A percentile compares a stretch with the other conserved stretches of the same genome.
Evolutionary conservation across 176 grass and related monocot species (phyloP).

Genomic region (Avena atlantica): DNA sequence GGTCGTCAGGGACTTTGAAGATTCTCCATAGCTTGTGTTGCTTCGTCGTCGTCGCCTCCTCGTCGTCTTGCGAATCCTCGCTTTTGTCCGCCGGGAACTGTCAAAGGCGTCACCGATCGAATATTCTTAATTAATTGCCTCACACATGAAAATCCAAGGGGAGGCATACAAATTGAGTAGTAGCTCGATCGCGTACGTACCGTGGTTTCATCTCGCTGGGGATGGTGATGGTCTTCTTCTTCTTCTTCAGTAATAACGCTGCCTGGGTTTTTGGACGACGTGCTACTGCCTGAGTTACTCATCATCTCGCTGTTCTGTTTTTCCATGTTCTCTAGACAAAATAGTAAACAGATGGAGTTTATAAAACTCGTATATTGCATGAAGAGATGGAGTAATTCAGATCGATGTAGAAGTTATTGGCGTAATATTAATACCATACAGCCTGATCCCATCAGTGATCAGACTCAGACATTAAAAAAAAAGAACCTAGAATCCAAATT

Average conservation of each 20-base stretch:
- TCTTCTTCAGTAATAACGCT: neutral
- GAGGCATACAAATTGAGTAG: too few relatives aligned
- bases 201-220: neutral
- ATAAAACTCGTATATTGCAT: too few relatives aligned
- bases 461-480: too few relatives aligned
- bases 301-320: neutral
- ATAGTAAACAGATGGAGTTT: neutral
- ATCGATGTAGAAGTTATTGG: too few relatives aligned
- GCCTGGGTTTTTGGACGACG: neutral
- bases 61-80: neutral
- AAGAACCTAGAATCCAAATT: too few relatives aligned
- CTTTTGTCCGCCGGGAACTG: neutral
- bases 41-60: neutral
- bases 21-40: neutral
- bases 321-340: neutral
- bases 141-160: too few relatives aligned
- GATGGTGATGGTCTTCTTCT: neutral
- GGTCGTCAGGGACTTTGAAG: neutral
- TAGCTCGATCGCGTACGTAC: neutral
- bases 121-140: neutral
- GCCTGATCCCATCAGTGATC: too few relatives aligned
- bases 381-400: too few relatives aligned
- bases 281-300: neutral
- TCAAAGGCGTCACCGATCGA: neutral
- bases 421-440: too few relatives aligned